Evolutionary conservation across 441 rosid genomes (phyloP), one percentile per base, ranked within the genome.

Genomic region (Pelargonium fulgidum): DNA sequence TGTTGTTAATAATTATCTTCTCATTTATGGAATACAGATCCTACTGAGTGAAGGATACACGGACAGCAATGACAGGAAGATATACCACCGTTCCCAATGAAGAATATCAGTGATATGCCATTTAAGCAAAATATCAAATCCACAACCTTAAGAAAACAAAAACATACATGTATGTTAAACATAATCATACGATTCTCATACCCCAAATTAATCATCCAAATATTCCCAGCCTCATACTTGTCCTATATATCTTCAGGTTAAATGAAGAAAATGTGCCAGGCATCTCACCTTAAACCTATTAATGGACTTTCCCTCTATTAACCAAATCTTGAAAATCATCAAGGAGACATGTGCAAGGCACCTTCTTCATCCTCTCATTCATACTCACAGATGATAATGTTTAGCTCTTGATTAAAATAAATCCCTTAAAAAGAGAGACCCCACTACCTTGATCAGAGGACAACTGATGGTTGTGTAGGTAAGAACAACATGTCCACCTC

Each of bases 271-370:
- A 54, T 59, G 64, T 24, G 29, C 64, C 24, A 61, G 16, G 64
- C 14, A 33, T 12, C 41, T 61, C 64, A 20, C 64, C n/a, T 24
- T 4, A 6, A 61, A 61, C 36, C 41, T 61, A 24, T 61, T 20
- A 61, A 61, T 61, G 64, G 29, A 29, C 64, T 61, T n/a, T 61
- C 4, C 17, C 64, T 1, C 41, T 24, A 61, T 61, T 24, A 12
- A 24, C 64, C 29, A 61, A 22, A 24, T 14, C 39, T 61, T 61
- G 29, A 24, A 22, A 22, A 56, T 19, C 29, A 24, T 61, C 64
- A 26, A 61, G 14, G 17, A 61, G 11, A 61, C 29, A 24, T 24
- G 64, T 61, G 39, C 58, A n/a, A 50, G 58, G 58, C 58, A n/a
- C 16, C 6, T n/a, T 2, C 17, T 13, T 13, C 17, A 13, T 0